Conservation (phyloP, 192 early-diverging fungal species). For the Cetraspora pellucida region DNA sequence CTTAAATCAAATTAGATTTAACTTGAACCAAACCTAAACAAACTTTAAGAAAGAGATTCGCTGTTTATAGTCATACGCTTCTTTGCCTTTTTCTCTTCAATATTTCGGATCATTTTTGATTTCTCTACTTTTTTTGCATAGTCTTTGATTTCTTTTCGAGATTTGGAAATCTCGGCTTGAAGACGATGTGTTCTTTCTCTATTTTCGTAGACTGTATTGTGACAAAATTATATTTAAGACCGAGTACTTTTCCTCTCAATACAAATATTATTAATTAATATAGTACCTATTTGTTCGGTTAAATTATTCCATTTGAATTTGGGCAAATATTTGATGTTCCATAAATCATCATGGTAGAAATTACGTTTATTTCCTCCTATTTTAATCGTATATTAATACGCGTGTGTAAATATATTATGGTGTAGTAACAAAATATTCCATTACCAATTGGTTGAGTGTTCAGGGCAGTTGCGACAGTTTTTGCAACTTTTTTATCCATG, state of each 20-base stretch:
- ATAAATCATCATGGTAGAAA: constrained; percentile 91
- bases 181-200: constrained; percentile 80
- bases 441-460: constrained; percentile 82
- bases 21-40: too few relatives aligned
- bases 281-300: constrained; percentile 82
- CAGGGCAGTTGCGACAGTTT: constrained; percentile 69
- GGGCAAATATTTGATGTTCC: constrained; percentile 96
- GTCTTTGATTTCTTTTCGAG: constrained; percentile 82
- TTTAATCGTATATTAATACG: not conserved
- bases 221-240: not conserved
- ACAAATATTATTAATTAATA: not conserved
- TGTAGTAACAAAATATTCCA: too few relatives aligned
- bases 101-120: constrained; percentile 61
- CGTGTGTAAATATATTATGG: not conserved
- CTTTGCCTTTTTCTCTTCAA: constrained; percentile 2
- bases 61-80: not conserved
- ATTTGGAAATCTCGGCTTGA: constrained; percentile 80
- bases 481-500: constrained; percentile 87
- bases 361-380: constrained; percentile 79
- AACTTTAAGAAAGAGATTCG: not conserved
- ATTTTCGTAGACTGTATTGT: constrained; percentile 63
- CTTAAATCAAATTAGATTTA: too few relatives aligned
- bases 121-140: constrained; percentile 87
- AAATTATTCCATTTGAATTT: constrained; percentile 97
- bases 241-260: not conserved